Evolutionary conservation across 2,329 filamentous ascomycete species (phyloP), one percentile per base, ranked within the genome.

Genomic region (Sarocladiaceae sp.): DNA sequence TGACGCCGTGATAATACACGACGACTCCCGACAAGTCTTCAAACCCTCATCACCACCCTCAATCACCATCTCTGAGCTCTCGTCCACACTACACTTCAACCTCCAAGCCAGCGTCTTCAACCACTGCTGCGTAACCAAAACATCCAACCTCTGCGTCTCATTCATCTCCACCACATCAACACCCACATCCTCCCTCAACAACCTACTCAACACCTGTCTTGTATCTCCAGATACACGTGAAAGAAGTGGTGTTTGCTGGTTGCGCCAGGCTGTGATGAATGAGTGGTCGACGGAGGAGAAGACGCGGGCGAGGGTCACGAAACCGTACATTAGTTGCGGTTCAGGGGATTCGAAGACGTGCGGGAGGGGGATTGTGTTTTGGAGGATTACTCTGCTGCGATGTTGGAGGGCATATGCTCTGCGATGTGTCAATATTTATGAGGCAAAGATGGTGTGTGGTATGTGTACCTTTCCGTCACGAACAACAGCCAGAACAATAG

Each of bases 401-500:
- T 58, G 56, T 31, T 60, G 58, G 15, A 60, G 52, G 28, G 57
- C 55, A 49, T 58, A 59, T 33, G 57, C 56, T 35, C 58, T 60
- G 39, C 11, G n/a, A n/a, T 6, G 7, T 25, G 22, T 36, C 28
- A n/a, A 25, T 8, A 13, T 20, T 40, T 10, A n/a, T n/a, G n/a
- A n/a, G n/a, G n/a, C n/a, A n/a, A n/a, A n/a, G n/a, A n/a, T n/a
- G n/a, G n/a, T n/a, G 23, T n/a, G 18, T 11, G 22, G 11, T 4
- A 13, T 10, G 35, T 26, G 11, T 31, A 59, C 57, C 58, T 52
- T 46, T 60, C 58, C 8, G 57, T 59, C 22, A 60, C 51, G 39
- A 59, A 60, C 3, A 60, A 47, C 6, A 60, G 53, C 58, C 58
- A 60, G 52, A 59, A 60, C 20, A 60, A 40, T 10, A 56, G 53